Evolutionary conservation across 2,329 filamentous ascomycete species (phyloP).

Genomic region (Fusarium sublunatum): DNA sequence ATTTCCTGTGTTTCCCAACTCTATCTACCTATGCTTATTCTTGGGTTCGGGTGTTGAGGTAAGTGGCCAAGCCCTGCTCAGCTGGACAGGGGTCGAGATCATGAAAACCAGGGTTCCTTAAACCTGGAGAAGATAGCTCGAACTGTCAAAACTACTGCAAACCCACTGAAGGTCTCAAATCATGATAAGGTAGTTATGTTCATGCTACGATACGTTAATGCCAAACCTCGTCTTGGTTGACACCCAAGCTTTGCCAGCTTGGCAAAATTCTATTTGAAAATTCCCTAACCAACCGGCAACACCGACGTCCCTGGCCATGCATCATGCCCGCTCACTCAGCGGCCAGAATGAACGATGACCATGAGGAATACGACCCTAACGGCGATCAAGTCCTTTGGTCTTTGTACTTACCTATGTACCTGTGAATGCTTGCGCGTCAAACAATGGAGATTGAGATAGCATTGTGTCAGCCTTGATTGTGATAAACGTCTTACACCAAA

Average conservation of each 20-base stretch:
- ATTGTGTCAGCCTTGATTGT: slow-evolving; percentile 10
- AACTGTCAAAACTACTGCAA: slow-evolving; percentile 3
- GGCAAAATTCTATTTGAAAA: slow-evolving; percentile 19
- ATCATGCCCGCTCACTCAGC: slow-evolving; percentile 38
- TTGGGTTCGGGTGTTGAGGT: neutral
- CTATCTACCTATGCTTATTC: neutral
- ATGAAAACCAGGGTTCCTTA: slow-evolving; percentile 11
- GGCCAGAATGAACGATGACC: slow-evolving; percentile 13
- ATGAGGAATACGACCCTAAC: slow-evolving; percentile 27
- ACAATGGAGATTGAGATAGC: slow-evolving; percentile 23
- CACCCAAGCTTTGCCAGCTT: slow-evolving; percentile 9
- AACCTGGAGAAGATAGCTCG: slow-evolving; percentile 29
- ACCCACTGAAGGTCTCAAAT: slow-evolving; percentile 6
- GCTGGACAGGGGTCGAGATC: slow-evolving; percentile 20
- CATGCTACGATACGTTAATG: slow-evolving; percentile 1
- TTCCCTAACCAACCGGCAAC: slow-evolving; percentile 20
- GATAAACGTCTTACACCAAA: slow-evolving; percentile 23
- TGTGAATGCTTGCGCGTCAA: slow-evolving; percentile 36
- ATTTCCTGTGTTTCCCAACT: neutral
- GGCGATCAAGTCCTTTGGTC: slow-evolving; percentile 6
- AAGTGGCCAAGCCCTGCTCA: slow-evolving; percentile 24
- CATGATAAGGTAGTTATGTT: slow-evolving; percentile 16
- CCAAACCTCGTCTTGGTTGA: slow-evolving; percentile 21
- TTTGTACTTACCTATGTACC: neutral
- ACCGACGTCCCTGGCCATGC: slow-evolving; percentile 28